Evolutionary conservation across 2,329 filamentous ascomycete species (phyloP).

Genomic region (Colletotrichum phormii): DNA sequence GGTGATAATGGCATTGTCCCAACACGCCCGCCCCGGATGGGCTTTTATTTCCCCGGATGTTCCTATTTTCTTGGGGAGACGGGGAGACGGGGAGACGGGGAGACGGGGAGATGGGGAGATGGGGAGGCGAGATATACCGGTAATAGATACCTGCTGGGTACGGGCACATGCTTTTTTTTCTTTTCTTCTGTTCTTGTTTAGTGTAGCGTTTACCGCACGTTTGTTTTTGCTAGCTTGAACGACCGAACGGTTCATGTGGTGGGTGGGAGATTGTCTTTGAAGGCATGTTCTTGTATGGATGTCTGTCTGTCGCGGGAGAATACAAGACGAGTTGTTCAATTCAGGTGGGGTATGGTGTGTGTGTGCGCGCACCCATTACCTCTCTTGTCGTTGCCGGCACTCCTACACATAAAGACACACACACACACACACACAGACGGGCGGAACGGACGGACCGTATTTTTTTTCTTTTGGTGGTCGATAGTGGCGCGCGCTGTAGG

Average conservation of each 20-base stretch:
- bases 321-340: neutral
- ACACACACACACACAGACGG: neutral
- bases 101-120: neutral
- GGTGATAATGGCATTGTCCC: neutral
- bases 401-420: neutral
- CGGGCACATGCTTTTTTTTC: neutral
- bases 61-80: neutral
- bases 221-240: neutral
- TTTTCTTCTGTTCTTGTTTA: neutral
- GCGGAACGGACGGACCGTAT: neutral
- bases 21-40: neutral
- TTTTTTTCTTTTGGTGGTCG: neutral
- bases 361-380: neutral
- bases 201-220: neutral
- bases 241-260: neutral
- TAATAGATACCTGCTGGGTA: neutral
- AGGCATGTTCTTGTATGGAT: neutral
- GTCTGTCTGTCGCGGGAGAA: neutral
- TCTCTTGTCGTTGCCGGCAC: neutral
- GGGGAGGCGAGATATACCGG: too few species aligned
- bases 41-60: neutral
- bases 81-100: neutral
- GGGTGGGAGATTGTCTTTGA: neutral
- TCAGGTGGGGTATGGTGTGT: neutral
- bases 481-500: neutral